These are phyloP conservation scores for Scolecobasidium constrictum DNA, from an alignment of 2,329 filamentous ascomycete genomes.

Conservation along the genomic window DNA sequence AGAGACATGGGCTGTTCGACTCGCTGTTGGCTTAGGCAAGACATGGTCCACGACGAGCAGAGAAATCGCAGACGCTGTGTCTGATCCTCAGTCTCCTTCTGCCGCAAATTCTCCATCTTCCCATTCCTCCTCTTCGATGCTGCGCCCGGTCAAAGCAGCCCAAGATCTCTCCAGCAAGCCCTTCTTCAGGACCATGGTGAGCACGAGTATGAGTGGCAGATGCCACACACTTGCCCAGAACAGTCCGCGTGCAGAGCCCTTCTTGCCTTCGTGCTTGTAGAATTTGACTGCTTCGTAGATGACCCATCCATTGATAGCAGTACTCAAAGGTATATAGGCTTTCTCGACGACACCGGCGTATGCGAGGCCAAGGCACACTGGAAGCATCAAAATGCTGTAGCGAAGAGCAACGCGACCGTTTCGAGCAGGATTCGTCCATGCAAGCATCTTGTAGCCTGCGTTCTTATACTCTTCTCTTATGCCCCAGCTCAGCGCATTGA, in stretches of 20 bases:
- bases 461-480: conserved; percentile 81
- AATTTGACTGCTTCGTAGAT: conserved; percentile 68
- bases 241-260: conserved; percentile 68
- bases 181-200: conserved; percentile 88
- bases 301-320: conserved; percentile 79
- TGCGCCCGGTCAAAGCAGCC: background rate
- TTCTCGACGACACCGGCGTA: conserved; percentile 73
- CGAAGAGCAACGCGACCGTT: conserved; percentile 81
- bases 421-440: conserved; percentile 74
- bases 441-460: conserved; percentile 61
- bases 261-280: conserved; percentile 66
- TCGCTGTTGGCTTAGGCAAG: too few relatives aligned
- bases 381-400: conserved; percentile 77
- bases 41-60: too few relatives aligned
- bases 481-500: conserved; percentile 83
- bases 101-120: conserved; percentile 5
- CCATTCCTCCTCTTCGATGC: conserved; percentile 7
- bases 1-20: too few relatives aligned
- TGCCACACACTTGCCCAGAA: conserved; percentile 99
- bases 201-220: conserved; percentile 75
- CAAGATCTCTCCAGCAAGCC: conserved; percentile 72
- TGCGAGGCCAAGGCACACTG: conserved; percentile 72
- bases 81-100: too few relatives aligned
- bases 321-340: conserved; percentile 71
- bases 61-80: too few relatives aligned